phyloP scores from a whole-genome alignment of 495 filamentous ascomycete genomes.

The Tuber magnatum region DNA sequence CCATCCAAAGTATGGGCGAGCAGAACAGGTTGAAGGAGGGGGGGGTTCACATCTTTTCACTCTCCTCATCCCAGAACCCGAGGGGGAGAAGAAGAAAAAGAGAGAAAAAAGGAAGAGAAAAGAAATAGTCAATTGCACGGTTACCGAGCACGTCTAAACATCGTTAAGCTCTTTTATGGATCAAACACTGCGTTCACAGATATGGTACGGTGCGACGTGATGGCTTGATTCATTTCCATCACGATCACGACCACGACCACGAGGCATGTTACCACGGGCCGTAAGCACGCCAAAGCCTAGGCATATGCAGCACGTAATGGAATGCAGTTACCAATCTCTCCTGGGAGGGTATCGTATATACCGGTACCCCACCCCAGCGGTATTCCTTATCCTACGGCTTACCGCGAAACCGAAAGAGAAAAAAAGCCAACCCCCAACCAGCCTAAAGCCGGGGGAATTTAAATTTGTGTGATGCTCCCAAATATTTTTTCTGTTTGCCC shows the following conservation, averaged over 20 bases:
- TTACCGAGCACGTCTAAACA: background rate
- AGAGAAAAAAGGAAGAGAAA: too few species aligned
- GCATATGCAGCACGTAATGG: background rate
- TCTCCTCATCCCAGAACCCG: background rate
- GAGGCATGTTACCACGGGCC: background rate
- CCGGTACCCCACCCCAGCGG: background rate
- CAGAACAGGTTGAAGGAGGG: background rate
- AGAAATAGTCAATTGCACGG: background rate
- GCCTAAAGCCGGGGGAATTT: background rate
- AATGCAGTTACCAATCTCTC: background rate
- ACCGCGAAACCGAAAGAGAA: background rate
- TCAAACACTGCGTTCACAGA: background rate
- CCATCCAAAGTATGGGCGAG: background rate
- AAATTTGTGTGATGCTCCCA: too few species aligned
- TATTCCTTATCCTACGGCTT: background rate
- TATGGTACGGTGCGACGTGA: background rate
- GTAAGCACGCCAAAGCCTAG: background rate
- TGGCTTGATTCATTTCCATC: background rate
- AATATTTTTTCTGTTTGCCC: background rate
- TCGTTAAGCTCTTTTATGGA: background rate
- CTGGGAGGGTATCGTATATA: too few species aligned
- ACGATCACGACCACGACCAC: background rate
- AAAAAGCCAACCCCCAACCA: too few species aligned
- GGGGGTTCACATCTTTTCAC: background rate
- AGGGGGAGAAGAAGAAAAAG: too few species aligned